These are phyloP conservation scores for Amaranthus hypochondriacus DNA, from an alignment of 148 eudicot genomes.

Conservation along the genomic window DNA sequence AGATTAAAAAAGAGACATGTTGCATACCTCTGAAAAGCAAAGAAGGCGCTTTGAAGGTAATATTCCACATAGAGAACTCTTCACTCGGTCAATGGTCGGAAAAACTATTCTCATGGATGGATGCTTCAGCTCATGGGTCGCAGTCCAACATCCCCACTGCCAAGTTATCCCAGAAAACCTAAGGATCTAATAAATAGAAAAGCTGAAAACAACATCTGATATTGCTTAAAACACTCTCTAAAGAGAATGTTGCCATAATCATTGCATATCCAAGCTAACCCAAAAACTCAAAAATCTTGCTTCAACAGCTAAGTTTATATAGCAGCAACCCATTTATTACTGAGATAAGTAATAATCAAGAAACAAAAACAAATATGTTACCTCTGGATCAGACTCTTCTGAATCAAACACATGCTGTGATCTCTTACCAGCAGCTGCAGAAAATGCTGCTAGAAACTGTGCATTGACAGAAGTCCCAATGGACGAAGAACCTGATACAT, in stretches of 20 bases:
- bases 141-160: conserved; percentile 95
- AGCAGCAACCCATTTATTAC: background rate
- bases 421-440: conserved; percentile 82
- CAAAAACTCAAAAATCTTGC: conserved; percentile 7
- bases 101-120: conserved; percentile 72
- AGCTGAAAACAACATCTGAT: background rate
- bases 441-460: conserved; percentile 78
- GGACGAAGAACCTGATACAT: conserved; percentile 73
- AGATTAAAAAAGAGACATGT: background rate
- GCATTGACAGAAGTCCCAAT: conserved; percentile 69
- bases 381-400: conserved; percentile 93
- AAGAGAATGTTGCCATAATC: background rate
- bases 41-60: conserved; percentile 54
- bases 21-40: conserved; percentile 77
- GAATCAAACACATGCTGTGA: conserved; percentile 55
- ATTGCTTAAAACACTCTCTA: background rate
- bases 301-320: background rate
- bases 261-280: background rate
- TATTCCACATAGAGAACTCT: conserved; percentile 63
- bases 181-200: background rate
- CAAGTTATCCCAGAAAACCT: conserved; percentile 19
- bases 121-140: conserved; percentile 60
- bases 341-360: background rate
- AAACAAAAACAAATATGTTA: conserved; percentile 21
- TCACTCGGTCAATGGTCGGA: conserved; percentile 85